Conservation (phyloP, 257 asterid genomes). For the Marsdenia floribunda region DNA sequence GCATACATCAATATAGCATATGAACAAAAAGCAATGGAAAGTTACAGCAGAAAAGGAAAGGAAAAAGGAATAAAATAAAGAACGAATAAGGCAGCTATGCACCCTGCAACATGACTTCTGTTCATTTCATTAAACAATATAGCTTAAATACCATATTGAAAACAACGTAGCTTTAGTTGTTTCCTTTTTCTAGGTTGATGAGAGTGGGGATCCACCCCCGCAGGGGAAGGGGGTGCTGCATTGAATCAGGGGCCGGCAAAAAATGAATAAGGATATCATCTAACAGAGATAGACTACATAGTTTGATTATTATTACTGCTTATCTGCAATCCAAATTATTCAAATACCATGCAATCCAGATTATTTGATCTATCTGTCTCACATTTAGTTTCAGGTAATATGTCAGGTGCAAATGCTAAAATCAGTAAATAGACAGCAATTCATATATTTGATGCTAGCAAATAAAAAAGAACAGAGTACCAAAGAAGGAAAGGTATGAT, state of each 20-base stretch:
- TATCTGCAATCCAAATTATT: too few species aligned
- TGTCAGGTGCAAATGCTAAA: neutral
- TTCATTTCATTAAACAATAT: neutral
- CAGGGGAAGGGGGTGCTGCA: neutral
- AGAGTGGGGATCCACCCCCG: neutral
- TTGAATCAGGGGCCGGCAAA: neutral
- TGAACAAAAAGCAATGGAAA: neutral
- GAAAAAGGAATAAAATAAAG: neutral
- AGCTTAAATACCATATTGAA: neutral
- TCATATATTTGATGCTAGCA: neutral
- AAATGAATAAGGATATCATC: neutral
- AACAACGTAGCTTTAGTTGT: neutral
- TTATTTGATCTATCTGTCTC: neutral
- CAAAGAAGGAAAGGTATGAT: too few species aligned
- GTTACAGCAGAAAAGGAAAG: neutral
- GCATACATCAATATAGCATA: neutral
- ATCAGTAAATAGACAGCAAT: neutral
- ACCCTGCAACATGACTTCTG: neutral
- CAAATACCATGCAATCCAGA: neutral
- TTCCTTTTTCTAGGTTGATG: neutral
- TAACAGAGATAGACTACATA: neutral
- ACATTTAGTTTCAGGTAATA: neutral
- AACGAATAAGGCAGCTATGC: neutral
- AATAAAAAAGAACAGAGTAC: neutral
- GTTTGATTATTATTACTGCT: neutral